Percentiles rank a stretch among this genome's conserved stretches.
These are phyloP conservation scores for Colletotrichum filicis DNA, from an alignment of 2,329 filamentous ascomycete species.

Conservation along the genomic window DNA sequence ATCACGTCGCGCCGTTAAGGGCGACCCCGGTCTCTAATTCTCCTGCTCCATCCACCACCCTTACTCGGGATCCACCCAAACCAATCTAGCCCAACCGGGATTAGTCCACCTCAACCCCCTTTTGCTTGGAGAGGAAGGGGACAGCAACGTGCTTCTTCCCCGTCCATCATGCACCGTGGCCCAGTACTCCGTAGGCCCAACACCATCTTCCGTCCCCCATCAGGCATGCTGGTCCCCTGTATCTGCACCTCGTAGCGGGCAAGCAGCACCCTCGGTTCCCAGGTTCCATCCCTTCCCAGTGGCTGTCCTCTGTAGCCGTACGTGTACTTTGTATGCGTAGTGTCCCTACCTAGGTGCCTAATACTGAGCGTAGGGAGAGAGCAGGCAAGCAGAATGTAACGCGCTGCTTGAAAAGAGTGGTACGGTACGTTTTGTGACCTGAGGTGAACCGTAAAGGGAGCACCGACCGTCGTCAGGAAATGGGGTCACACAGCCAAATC, in stretches of 20 bases:
- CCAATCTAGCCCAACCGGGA: conserved; percentile 12
- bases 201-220: neutral
- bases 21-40: conserved; percentile 29
- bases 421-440: neutral
- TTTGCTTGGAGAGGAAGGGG: conserved; percentile 15
- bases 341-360: neutral
- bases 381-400: neutral
- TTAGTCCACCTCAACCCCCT: conserved; percentile 29
- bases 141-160: conserved; percentile 25
- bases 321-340: neutral
- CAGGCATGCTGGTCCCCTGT: conserved; percentile 4
- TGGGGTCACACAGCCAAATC: conserved; percentile 31
- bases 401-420: neutral
- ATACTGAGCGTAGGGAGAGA: neutral
- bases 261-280: neutral
- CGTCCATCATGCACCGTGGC: neutral
- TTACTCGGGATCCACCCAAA: conserved; percentile 7
- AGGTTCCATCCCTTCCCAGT: neutral
- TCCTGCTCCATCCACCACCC: conserved; percentile 23
- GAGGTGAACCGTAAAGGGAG: neutral
- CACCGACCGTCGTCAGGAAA: conserved; percentile 26
- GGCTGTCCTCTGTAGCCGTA: neutral
- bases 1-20: neutral
- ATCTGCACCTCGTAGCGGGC: neutral
- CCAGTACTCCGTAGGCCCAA: neutral